phyloP scores from a whole-genome alignment of 163 green algal species.

The Coccomyxa subellipsoidea region DNA sequence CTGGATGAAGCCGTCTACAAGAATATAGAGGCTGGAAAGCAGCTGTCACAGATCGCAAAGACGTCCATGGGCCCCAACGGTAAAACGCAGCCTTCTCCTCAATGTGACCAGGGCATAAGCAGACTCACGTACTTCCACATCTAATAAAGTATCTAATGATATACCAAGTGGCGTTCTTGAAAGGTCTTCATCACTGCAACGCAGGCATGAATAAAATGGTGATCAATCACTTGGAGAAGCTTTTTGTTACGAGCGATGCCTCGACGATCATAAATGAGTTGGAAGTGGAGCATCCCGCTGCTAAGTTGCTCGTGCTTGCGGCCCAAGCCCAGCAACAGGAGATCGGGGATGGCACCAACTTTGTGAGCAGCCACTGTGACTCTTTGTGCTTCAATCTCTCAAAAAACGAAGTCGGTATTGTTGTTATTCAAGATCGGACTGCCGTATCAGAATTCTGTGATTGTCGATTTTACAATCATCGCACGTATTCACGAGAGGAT shows the following conservation, averaged over 20 bases:
- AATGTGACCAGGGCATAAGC: not conserved
- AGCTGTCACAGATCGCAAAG: conserved; percentile 85
- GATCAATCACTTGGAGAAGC: conserved; percentile 99
- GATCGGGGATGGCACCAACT: conserved; percentile 97
- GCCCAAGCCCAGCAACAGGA: conserved; percentile 93
- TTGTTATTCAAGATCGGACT: too few species aligned
- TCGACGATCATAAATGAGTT: conserved; percentile 95
- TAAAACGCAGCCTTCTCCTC: conserved; percentile 27
- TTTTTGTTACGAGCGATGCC: conserved; percentile 97
- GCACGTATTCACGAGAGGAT: too few species aligned
- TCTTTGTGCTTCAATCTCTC: too few species aligned
- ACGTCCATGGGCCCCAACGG: conserved; percentile 95
- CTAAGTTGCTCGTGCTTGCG: conserved; percentile 93
- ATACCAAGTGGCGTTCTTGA: not conserved
- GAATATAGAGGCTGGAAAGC: conserved; percentile 98
- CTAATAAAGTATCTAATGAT: not conserved
- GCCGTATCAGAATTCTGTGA: too few species aligned
- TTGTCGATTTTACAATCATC: too few species aligned
- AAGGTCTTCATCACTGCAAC: not conserved
- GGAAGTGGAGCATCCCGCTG: conserved; percentile 96
- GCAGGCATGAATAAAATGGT: conserved; percentile 99
- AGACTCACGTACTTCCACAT: not conserved
- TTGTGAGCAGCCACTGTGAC: conserved; percentile 62
- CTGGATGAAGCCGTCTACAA: conserved; percentile 95
- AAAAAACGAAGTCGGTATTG: too few species aligned